Evolutionary conservation across 768 basidiomycete species (phyloP), one percentile per base, ranked within the genome.

Genomic region (Lactarius sp.): DNA sequence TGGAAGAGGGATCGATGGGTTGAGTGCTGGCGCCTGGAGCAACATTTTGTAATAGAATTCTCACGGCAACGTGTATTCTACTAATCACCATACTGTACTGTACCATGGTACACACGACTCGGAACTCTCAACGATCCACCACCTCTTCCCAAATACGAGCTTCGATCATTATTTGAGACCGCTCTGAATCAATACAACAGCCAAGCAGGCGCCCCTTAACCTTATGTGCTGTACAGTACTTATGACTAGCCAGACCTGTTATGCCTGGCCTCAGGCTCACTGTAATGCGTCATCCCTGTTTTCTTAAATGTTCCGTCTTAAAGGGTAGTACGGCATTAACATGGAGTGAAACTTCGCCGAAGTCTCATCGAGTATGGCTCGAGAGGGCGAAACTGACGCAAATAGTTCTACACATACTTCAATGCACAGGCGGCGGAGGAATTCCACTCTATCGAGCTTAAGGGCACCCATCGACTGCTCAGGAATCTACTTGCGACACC

Each of bases 371-470:
- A 72, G 9, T 80, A 81, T 56, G 77, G 77, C 41, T 69, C 75
- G 34, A 44, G 37, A 16, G 80, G 80, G 80, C 75, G 73, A 50
- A 74, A 75, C 13, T 74, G 75, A 22, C 75, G 81, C 18, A 73
- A 76, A 10, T 46, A 75, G 2, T 79, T 81, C 64, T 75, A 77
- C 52, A 69, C 77, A 56, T 74, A 79, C 60, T 79, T 81, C 64
- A 75, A 77, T 56, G 66, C 71, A 1, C 69, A 71, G 20, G 76
- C 77, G 0, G 73, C 71, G 20, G 18, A 55, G 52, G 27, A 36
- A 18, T 63, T 44, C 62, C 56, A 63, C 5, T 51, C 62, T 4
- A 31, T 46, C 4, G 62, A 58, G 44, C n/a, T 56, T 4, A 47
- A 51, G 9, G 61, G 41, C 22, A 64, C 73, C 16, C 70, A 74